These are phyloP conservation scores for Cryptococcus sp. DNA, from an alignment of 1,284 basidiomycete genomes.

Conservation along the genomic window DNA sequence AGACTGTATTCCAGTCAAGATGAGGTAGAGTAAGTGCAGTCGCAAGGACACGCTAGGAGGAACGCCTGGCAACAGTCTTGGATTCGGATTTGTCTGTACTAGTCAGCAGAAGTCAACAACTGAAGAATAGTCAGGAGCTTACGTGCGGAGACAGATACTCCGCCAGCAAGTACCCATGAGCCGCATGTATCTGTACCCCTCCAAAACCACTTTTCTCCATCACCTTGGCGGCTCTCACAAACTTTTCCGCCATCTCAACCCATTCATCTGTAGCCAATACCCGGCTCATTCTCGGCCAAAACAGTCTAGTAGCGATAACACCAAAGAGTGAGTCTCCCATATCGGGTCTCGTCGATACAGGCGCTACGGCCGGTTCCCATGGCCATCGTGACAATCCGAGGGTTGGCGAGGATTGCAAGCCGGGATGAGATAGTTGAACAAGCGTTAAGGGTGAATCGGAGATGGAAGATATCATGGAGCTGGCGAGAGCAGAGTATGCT, in stretches of 20 bases:
- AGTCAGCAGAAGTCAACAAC: neutral
- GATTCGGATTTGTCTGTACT: conserved; percentile 58
- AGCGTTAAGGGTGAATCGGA: conserved; percentile 31
- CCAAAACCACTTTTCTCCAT: conserved; percentile 75
- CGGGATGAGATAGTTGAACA: conserved; percentile 81
- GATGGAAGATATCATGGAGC: conserved; percentile 50
- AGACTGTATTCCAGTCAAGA: conserved; percentile 60
- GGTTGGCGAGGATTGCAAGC: conserved; percentile 69
- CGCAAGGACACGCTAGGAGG: conserved; percentile 34
- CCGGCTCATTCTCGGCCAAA: conserved; percentile 58
- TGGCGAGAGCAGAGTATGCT: conserved; percentile 55
- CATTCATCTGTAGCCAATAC: conserved; percentile 57
- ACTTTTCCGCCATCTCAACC: conserved; percentile 57
- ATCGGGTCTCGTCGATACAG: conserved; percentile 59
- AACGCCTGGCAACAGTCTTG: conserved; percentile 60
- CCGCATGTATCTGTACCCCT: conserved; percentile 81
- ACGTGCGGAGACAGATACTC: conserved; percentile 80
- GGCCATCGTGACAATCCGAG: conserved; percentile 30
- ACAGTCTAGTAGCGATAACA: conserved; percentile 50
- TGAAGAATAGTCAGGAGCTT: conserved; percentile 8
- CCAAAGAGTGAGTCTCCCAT: conserved; percentile 45
- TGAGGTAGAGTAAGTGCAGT: conserved; percentile 63
- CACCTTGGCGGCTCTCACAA: conserved; percentile 64
- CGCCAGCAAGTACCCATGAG: conserved; percentile 83
- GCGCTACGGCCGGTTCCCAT: conserved; percentile 59